These are phyloP conservation scores for Fusarium multiceps DNA, from an alignment of 2,329 filamentous ascomycete species.

Conservation along the genomic window DNA sequence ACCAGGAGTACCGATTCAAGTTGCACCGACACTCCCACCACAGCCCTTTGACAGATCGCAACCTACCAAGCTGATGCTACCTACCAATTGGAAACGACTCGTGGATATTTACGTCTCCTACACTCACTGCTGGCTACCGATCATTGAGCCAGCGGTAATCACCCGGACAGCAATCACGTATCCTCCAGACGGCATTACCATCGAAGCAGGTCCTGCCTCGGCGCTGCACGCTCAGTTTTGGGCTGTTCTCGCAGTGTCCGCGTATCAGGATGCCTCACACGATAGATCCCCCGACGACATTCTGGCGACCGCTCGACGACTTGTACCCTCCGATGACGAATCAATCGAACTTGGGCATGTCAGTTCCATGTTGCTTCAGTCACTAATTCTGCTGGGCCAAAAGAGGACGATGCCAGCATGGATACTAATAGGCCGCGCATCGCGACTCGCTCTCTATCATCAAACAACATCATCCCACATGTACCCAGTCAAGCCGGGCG, in stretches of 20 bases:
- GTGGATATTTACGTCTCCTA: slow-evolving; percentile 80
- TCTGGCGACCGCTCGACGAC: slow-evolving; percentile 61
- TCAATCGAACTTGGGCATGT: slow-evolving; percentile 56
- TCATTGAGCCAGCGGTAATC: slow-evolving; percentile 74
- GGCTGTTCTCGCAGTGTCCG: slow-evolving; percentile 68
- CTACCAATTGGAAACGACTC: slow-evolving; percentile 67
- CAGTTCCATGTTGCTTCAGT: slow-evolving; percentile 63
- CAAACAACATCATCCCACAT: slow-evolving; percentile 30
- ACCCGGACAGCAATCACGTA: slow-evolving; percentile 61
- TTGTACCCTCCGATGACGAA: slow-evolving; percentile 63
- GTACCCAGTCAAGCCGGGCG: slow-evolving; percentile 34
- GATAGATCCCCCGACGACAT: slow-evolving; percentile 50
- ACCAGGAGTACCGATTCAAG: slow-evolving; percentile 35
- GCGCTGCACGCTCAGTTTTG: slow-evolving; percentile 66
- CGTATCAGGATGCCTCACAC: slow-evolving; percentile 60
- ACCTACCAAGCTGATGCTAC: slow-evolving; percentile 54
- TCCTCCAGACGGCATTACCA: slow-evolving; percentile 48
- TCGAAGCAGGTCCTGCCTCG: slow-evolving; percentile 48
- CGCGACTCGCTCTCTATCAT: slow-evolving; percentile 55
- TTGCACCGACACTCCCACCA: slow-evolving; percentile 9
- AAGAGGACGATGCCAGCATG: slow-evolving; percentile 69
- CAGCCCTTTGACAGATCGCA: not conserved
- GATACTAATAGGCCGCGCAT: slow-evolving; percentile 72
- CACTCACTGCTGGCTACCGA: slow-evolving; percentile 80
- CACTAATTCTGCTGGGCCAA: slow-evolving; percentile 71